These are phyloP conservation scores for Kuraishia capsulata DNA, from an alignment of 805 yeast genomes.

Conservation along the genomic window DNA sequence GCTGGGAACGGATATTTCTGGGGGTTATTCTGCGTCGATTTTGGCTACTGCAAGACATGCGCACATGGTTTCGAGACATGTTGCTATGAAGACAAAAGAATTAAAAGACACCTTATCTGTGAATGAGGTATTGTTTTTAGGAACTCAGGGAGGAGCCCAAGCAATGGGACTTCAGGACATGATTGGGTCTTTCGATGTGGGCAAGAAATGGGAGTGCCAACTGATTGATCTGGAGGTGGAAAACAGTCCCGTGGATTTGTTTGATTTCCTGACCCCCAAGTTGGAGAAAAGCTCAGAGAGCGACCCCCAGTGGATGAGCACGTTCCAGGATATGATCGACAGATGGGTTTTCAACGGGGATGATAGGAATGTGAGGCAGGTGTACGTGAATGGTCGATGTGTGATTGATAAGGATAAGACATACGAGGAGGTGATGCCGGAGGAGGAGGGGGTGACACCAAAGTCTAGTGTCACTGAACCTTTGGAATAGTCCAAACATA, in stretches of 20 bases:
- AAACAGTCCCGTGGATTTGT: constrained; percentile 59
- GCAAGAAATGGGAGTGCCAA: constrained; percentile 80
- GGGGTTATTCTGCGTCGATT: constrained; percentile 64
- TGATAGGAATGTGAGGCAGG: constrained; percentile 74
- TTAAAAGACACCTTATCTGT: constrained; percentile 45
- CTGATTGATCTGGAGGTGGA: constrained; percentile 45
- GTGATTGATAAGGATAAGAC: constrained; percentile 36
- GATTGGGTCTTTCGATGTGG: constrained; percentile 66
- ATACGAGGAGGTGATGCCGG: not conserved
- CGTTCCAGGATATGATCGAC: constrained; percentile 51
- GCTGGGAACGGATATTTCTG: constrained; percentile 74
- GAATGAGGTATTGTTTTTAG: constrained; percentile 67
- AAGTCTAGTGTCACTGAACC: no score
- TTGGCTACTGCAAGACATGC: constrained; percentile 64
- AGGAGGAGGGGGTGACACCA: not conserved
- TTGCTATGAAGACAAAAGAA: constrained; percentile 45
- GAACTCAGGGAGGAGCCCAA: constrained; percentile 85
- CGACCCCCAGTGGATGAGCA: constrained; percentile 10
- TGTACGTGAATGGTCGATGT: constrained; percentile 73
- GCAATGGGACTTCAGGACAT: constrained; percentile 48
- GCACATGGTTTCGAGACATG: constrained; percentile 58
- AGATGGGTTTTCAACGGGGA: constrained; percentile 95
- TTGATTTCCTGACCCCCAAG: constrained; percentile 51
- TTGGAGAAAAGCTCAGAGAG: constrained; percentile 11
- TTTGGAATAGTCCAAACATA: no score